phyloP scores from a whole-genome alignment of 2,329 filamentous ascomycete species.

The Trematosphaeria pertusa region DNA sequence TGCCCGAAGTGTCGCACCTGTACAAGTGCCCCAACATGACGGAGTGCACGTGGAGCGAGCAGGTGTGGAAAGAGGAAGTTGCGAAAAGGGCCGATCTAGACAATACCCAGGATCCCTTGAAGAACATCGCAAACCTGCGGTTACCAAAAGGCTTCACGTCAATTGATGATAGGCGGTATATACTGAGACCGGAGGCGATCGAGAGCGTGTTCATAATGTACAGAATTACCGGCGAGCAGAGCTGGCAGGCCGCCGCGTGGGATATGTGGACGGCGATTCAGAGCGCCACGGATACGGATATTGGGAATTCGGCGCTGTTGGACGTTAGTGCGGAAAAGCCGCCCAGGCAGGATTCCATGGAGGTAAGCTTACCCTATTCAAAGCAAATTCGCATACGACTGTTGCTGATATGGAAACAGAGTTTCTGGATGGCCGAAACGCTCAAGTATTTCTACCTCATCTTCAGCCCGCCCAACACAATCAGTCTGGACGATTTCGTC shows the following conservation, averaged over 20 bases:
- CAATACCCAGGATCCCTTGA: slow-evolving; percentile 38
- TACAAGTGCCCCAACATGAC: slow-evolving; percentile 54
- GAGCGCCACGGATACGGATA: slow-evolving; percentile 50
- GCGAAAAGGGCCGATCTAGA: slow-evolving; percentile 26
- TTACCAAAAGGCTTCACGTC: slow-evolving; percentile 54
- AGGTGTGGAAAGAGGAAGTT: slow-evolving; percentile 55
- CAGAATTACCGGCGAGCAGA: slow-evolving; percentile 63
- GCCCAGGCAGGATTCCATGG: slow-evolving; percentile 53
- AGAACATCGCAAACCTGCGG: slow-evolving; percentile 48
- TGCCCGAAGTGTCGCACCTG: slow-evolving; percentile 66
- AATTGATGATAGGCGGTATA: slow-evolving; percentile 54
- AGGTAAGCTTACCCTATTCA: slow-evolving; percentile 35
- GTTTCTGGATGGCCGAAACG: slow-evolving; percentile 59
- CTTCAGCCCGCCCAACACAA: slow-evolving; percentile 51
- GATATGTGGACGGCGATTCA: slow-evolving; percentile 58
- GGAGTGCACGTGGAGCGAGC: slow-evolving; percentile 62
- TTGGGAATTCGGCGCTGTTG: slow-evolving; percentile 55
- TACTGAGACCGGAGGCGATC: slow-evolving; percentile 63
- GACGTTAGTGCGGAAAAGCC: slow-evolving; percentile 52
- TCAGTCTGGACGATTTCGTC: slow-evolving; percentile 53
- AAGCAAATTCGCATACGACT: neutral
- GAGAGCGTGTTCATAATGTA: slow-evolving; percentile 69
- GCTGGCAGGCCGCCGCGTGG: slow-evolving; percentile 56
- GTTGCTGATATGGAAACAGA: slow-evolving; percentile 34
- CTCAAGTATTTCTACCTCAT: slow-evolving; percentile 59